phyloP scores from a whole-genome alignment of 768 basidiomycete species.

The Tricholoma hemisulphureum region DNA sequence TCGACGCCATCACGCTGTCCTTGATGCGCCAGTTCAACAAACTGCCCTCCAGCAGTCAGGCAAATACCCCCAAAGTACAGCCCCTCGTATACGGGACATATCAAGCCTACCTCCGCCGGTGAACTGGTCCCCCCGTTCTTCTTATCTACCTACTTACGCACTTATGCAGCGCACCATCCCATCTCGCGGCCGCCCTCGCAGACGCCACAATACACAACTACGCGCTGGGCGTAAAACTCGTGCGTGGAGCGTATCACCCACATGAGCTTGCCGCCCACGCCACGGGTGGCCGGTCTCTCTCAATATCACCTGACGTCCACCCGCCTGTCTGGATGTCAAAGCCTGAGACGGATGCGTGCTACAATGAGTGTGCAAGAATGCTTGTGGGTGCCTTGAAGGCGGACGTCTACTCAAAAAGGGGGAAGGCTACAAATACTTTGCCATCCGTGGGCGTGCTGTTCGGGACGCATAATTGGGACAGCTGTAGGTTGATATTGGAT shows the following conservation, averaged over 20 bases:
- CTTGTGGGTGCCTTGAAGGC: conserved; percentile 57
- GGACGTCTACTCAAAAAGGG: conserved; percentile 37
- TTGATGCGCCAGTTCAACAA: conserved; percentile 79
- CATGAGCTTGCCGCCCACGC: conserved; percentile 61
- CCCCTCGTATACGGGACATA: conserved; percentile 84
- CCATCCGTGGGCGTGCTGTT: conserved; percentile 65
- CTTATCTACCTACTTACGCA: background rate
- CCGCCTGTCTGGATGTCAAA: conserved; percentile 74
- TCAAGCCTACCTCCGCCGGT: conserved; percentile 86
- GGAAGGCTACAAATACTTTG: conserved; percentile 4
- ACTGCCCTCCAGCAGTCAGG: conserved; percentile 17
- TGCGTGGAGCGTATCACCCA: conserved; percentile 88
- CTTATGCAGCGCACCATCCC: conserved; percentile 57
- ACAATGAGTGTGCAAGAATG: conserved; percentile 56
- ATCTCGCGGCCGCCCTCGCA: conserved; percentile 60
- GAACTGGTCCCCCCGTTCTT: conserved; percentile 5
- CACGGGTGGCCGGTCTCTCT: conserved; percentile 27
- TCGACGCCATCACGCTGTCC: conserved; percentile 75
- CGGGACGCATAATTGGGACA: conserved; percentile 83
- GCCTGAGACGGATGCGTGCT: conserved; percentile 70
- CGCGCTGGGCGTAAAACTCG: conserved; percentile 86
- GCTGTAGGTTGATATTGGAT: conserved; percentile 58
- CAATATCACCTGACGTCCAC: conserved; percentile 54
- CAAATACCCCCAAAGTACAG: conserved; percentile 28
- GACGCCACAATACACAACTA: conserved; percentile 69